Base-by-base conservation (phyloP, 1,284 basidiomycete species). In the Apiotrichum sp. region DNA sequence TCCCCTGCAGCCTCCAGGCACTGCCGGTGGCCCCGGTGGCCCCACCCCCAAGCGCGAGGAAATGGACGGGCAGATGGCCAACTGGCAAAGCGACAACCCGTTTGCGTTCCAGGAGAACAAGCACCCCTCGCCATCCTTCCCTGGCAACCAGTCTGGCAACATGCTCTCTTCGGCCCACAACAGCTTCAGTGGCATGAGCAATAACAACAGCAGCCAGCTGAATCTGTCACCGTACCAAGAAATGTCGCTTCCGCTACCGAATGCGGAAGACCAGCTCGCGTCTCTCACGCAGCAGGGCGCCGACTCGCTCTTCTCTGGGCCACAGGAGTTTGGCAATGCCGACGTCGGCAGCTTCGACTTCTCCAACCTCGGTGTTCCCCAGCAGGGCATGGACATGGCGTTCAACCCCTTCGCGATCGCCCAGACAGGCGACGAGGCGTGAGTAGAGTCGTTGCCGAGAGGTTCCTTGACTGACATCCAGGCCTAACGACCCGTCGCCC, bases 321-420 rank as follows among this genome's bases (percentile, higher is more conserved):
- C 36, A 35, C 41, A 39, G 22, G 65, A 69, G 50, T 65, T 71
- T 55, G 63, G 69, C 39, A 35, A 67, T 16, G 66, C 67, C 32
- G 52, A 63, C 11, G 52, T 65, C n/a, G 69, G 69, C 49, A 55
- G 53, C n/a, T 72, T 73, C 51, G 71, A 73, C 59, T 73, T 75
- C 49, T 39, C 61, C 11, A 68, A 72, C 54, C 62, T 76, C 33
- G 67, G 69, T 5, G 58, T 56, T 36, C 35, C 53, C 10, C 61
- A 49, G 54, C 49, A 55, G 22, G 61, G 49, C 36, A 53, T 56
- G 54, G 65, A 62, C 47, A 56, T 62, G 42, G 52, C 57, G 7
- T 77, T 77, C 65, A 77, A 77, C 59, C 75, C 75, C 8, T 77
- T 77, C 55, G 73, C 74, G 8, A 61, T 77, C 42, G 64, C 69